Base-by-base conservation (phyloP, 2,329 filamentous ascomycete species). In the Ascochyta rabiei region DNA sequence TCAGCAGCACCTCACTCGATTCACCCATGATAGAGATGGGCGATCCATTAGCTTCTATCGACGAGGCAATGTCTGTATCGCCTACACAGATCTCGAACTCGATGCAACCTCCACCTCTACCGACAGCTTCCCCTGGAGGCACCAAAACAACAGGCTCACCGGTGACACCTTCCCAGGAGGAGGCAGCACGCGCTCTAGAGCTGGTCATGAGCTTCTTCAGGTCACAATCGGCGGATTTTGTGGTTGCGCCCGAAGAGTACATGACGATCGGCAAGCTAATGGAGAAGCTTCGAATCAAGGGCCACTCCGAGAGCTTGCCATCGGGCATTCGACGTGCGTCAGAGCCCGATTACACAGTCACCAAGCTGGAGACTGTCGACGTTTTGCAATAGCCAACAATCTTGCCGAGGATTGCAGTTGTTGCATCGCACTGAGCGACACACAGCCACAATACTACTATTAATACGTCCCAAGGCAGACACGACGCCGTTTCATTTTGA, bases 201-300 rank as follows among this genome's bases (percentile, higher is more conserved):
- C 87, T 93, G 2, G 85, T 97, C 18, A 84, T 96, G 72, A 88
- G 78, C 56, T 96, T 93, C 70, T 89, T 97, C 72, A 84, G 91
- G 64, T 86, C 87, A 56, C 84, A 89, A 62, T 85, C 87, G 0
- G 79, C 75, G 19, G 88, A 86, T 1, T 84, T 91, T 28, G 85
- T 90, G 15, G 86, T 90, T 15, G 90, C 95, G 68, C 84, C 91
- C 41, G 84, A 85, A 65, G 93, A 97, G 60, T 93, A 89, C 71
- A 75, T 90, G 60, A 85, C 86, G 3, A 86, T 97, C 42, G 82
- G 91, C 16, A 91, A 91, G 71, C 78, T 97, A 60, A 93, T 93
- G 72, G 89, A 96, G 74, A 96, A 93, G 75, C 81, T 96, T 26
- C 86, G 90, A 56, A 79, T 96, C 31, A 85, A 89, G 41, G 83